Conservation (phyloP, 345 rosid species). For the Salix brachista region DNA sequence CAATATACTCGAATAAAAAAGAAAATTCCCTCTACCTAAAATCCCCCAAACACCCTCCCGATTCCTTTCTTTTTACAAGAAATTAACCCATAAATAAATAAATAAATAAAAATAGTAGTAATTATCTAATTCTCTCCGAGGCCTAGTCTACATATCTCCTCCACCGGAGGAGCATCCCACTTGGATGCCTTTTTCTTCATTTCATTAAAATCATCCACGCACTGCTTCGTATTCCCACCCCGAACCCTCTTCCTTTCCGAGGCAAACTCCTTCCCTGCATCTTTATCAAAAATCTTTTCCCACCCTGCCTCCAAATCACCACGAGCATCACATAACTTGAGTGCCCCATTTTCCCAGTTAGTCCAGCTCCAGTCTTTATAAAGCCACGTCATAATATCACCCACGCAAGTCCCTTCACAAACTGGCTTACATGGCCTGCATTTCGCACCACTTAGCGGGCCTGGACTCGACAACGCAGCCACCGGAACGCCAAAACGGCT, state of each 20-base stretch:
- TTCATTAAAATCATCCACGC: conserved; percentile 51
- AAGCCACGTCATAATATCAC: conserved; percentile 45
- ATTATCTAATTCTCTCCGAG: conserved; percentile 9
- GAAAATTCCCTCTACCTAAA: neutral
- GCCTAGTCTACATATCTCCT: conserved; percentile 57
- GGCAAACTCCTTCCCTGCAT: conserved; percentile 49
- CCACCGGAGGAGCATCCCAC: conserved; percentile 74
- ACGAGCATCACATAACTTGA: conserved; percentile 67
- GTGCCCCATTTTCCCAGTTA: conserved; percentile 56
- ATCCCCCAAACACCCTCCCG: neutral
- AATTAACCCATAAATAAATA: neutral
- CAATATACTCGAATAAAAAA: neutral
- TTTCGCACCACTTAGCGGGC: conserved; percentile 93
- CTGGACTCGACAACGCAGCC: conserved; percentile 60
- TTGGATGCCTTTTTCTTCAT: conserved; percentile 38
- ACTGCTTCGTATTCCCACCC: conserved; percentile 33
- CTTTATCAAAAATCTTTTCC: conserved; percentile 58
- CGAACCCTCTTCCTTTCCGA: conserved; percentile 38
- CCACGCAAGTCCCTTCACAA: conserved; percentile 60
- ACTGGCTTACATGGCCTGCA: conserved; percentile 76
- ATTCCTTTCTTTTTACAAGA: conserved; percentile 11
- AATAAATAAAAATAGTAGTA: too few species aligned
- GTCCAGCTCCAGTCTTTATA: conserved; percentile 83
- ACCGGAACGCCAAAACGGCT: conserved; percentile 73
- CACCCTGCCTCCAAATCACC: conserved; percentile 66